Percentiles rank a stretch among this genome's conserved stretches.
Conservation (phyloP, 805 yeast species). For the Candida takata region DNA sequence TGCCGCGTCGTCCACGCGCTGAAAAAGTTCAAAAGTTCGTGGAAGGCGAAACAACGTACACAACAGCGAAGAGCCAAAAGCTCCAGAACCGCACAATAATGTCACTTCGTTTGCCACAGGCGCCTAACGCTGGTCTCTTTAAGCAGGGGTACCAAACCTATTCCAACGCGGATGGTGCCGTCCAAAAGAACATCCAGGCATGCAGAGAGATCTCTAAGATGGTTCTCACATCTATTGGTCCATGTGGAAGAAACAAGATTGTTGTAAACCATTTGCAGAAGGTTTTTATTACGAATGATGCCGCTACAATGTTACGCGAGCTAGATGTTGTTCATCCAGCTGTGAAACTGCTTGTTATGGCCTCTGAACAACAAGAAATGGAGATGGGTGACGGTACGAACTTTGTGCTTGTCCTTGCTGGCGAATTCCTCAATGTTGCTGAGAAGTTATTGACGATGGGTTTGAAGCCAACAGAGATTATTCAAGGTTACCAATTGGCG, state of each 20-base stretch:
- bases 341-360: constrained; percentile 92
- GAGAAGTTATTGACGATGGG: constrained; percentile 83
- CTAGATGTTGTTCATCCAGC: constrained; percentile 96
- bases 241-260: constrained; percentile 95
- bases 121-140: constrained; percentile 89
- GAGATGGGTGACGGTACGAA: constrained; percentile 98
- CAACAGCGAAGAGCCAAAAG: too few relatives aligned
- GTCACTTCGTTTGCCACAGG: constrained; percentile 88
- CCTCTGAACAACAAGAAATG: constrained; percentile 91
- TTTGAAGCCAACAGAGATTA: constrained; percentile 83
- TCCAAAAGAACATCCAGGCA: constrained; percentile 86
- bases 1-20: too few relatives aligned
- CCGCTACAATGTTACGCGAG: constrained; percentile 95
- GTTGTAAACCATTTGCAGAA: constrained; percentile 84
- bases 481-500: constrained; percentile 91
- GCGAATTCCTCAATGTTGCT: constrained; percentile 81
- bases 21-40: too few relatives aligned
- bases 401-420: constrained; percentile 85
- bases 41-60: too few relatives aligned
- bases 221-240: constrained; percentile 93
- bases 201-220: constrained; percentile 88
- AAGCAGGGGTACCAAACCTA: constrained; percentile 91
- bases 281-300: constrained; percentile 88
- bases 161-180: constrained; percentile 89
- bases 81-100: constrained; percentile 28